phyloP scores from a whole-genome alignment of 2,329 filamentous ascomycete species.

The Helotiales sp. region DNA sequence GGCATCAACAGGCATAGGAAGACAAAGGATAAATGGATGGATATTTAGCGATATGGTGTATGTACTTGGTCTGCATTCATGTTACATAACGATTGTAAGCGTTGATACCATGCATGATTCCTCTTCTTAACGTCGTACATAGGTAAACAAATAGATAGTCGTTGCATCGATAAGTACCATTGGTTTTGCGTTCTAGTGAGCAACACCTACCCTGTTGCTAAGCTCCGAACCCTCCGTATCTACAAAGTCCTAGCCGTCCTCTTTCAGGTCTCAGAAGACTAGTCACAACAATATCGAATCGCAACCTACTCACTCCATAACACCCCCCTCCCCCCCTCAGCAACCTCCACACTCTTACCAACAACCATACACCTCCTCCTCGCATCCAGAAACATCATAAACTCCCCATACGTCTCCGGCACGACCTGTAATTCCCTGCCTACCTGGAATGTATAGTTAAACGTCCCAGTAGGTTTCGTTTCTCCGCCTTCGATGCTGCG shows the following conservation, averaged over 20 bases:
- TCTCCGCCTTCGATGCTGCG: conserved; percentile 67
- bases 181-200: no score
- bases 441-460: conserved; percentile 72
- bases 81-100: neutral
- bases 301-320: conserved; percentile 14
- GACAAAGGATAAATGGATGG: neutral
- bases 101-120: neutral
- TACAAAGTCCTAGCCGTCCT: no score
- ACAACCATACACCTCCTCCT: conserved; percentile 32
- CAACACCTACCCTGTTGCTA: no score
- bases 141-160: no score
- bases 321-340: conserved; percentile 10
- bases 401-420: conserved; percentile 46
- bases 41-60: neutral
- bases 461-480: conserved; percentile 67
- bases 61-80: neutral
- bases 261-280: no score
- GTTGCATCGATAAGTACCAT: no score
- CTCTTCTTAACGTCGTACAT: no score
- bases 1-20: neutral
- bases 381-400: conserved; percentile 41
- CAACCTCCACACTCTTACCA: conserved; percentile 3
- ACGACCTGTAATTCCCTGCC: conserved; percentile 65
- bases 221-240: no score
- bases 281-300: no score